phyloP scores from a whole-genome alignment of 1,284 basidiomycete genomes.

The Coriolopsis trogii region DNA sequence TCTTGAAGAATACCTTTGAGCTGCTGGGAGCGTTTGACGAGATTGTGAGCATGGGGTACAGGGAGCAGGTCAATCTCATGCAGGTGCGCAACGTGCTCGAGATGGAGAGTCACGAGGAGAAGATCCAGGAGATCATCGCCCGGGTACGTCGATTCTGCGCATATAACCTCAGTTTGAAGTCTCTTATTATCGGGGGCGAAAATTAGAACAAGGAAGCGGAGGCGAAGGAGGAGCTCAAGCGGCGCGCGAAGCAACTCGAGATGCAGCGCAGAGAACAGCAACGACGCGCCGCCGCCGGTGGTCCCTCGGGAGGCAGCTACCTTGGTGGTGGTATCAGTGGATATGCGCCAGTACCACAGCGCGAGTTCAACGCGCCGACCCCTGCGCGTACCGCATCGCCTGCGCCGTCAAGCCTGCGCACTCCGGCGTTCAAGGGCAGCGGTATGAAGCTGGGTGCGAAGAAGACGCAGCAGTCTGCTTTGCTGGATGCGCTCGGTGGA shows the following conservation, averaged over 20 bases:
- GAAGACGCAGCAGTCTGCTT: conserved; percentile 85
- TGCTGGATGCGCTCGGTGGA: conserved; percentile 87
- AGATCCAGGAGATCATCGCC: conserved; percentile 99
- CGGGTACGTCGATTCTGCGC: conserved; percentile 54
- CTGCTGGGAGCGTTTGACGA: conserved; percentile 97
- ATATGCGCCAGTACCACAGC: conserved; percentile 68
- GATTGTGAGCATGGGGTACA: conserved; percentile 92
- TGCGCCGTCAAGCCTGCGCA: conserved; percentile 52
- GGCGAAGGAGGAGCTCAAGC: conserved; percentile 98
- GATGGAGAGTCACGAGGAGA: conserved; percentile 99
- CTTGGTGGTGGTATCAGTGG: conserved; percentile 67
- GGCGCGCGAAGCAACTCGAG: conserved; percentile 97
- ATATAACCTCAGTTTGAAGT: not conserved
- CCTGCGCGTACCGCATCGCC: conserved; percentile 53
- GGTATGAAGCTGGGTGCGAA: conserved; percentile 99
- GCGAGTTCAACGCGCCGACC: conserved; percentile 64
- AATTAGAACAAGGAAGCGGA: conserved; percentile 96
- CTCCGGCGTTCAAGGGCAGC: conserved; percentile 89
- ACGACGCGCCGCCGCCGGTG: conserved; percentile 59
- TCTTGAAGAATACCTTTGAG: conserved; percentile 92
- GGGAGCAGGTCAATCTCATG: conserved; percentile 90
- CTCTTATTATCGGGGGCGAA: not conserved
- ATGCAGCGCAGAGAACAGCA: conserved; percentile 97
- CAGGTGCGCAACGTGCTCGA: conserved; percentile 93
- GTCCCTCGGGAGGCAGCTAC: conserved; percentile 50